phyloP scores from a whole-genome alignment of 2,329 filamentous ascomycete species.

The Penicillium sp. region DNA sequence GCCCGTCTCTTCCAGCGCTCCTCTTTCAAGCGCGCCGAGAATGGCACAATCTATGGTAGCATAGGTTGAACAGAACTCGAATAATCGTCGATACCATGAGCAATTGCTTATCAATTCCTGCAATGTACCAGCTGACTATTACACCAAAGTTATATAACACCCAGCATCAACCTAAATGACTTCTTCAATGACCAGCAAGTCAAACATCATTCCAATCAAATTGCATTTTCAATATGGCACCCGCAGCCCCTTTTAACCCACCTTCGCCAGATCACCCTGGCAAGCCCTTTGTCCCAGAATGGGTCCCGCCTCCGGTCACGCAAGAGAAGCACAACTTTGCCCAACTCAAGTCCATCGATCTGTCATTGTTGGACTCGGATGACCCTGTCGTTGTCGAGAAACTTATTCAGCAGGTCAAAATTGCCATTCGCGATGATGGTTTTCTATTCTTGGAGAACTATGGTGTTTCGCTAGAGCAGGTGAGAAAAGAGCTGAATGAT shows the following conservation, averaged over 20 bases:
- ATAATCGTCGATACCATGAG: neutral
- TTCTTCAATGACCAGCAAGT: neutral
- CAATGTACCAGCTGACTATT: neutral
- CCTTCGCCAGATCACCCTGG: constrained; percentile 39
- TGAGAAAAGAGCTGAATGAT: neutral
- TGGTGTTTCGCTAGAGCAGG: constrained; percentile 51
- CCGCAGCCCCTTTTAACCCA: constrained; percentile 44
- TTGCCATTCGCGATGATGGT: constrained; percentile 48
- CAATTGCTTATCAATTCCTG: neutral
- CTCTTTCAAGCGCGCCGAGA: neutral
- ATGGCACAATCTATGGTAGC: neutral
- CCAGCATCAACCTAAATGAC: neutral
- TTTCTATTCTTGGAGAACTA: constrained; percentile 56
- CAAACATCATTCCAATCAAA: neutral
- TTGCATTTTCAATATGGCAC: constrained; percentile 24
- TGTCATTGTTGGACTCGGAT: constrained; percentile 48
- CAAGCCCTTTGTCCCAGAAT: constrained; percentile 49
- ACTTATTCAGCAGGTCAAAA: constrained; percentile 48
- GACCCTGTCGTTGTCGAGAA: constrained; percentile 47
- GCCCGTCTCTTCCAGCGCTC: neutral
- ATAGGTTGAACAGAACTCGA: too few species aligned
- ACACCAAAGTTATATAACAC: neutral
- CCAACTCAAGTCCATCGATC: constrained; percentile 46
- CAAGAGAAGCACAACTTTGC: constrained; percentile 49
- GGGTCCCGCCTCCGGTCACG: constrained; percentile 51